These are phyloP conservation scores for Mycena vitilis DNA, from an alignment of 768 basidiomycete genomes.

Conservation along the genomic window DNA sequence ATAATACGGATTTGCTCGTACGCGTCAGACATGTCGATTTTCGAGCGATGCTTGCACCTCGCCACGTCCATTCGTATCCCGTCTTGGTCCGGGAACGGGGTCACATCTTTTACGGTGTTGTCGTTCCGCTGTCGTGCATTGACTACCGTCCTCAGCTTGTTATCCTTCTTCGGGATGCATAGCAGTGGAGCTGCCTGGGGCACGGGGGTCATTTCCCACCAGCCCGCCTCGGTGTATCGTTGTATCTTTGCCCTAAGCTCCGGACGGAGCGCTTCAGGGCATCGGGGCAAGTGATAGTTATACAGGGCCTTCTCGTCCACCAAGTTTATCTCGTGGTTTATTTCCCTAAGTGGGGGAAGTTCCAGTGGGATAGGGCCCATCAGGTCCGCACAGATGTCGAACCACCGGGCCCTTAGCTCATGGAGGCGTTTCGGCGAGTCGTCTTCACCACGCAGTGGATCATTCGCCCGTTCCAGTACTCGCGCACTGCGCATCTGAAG, in stretches of 20 bases:
- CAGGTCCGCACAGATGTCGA: slow-evolving; percentile 29
- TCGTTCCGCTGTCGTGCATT: slow-evolving; percentile 51
- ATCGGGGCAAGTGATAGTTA: slow-evolving; percentile 34
- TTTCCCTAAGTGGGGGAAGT: slow-evolving; percentile 43
- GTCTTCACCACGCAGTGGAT: too few species aligned
- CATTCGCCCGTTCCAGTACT: not conserved
- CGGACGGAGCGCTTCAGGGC: too few species aligned
- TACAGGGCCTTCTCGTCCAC: slow-evolving; percentile 41
- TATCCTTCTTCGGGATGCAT: slow-evolving; percentile 42
- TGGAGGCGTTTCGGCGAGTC: too few species aligned
- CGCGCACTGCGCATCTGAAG: too few species aligned
- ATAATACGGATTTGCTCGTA: slow-evolving; percentile 49
- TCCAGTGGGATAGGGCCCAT: slow-evolving; percentile 27
- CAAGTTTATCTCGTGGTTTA: slow-evolving; percentile 47
- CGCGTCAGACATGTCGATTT: too few species aligned
- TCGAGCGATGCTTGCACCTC: too few species aligned
- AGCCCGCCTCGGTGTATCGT: too few species aligned
- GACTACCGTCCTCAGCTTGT: slow-evolving; percentile 46
- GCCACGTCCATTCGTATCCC: too few species aligned
- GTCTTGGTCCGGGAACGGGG: too few species aligned
- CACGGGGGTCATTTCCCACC: too few species aligned
- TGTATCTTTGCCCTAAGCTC: too few species aligned
- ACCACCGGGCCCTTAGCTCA: slow-evolving; percentile 12
- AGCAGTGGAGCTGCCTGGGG: slow-evolving; percentile 40
- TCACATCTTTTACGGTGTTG: slow-evolving; percentile 54